Percentiles rank a stretch among this genome's conserved stretches.
phyloP scores from a whole-genome alignment of 139 green algal species.

The Tetradesmus lagerheimii region DNA sequence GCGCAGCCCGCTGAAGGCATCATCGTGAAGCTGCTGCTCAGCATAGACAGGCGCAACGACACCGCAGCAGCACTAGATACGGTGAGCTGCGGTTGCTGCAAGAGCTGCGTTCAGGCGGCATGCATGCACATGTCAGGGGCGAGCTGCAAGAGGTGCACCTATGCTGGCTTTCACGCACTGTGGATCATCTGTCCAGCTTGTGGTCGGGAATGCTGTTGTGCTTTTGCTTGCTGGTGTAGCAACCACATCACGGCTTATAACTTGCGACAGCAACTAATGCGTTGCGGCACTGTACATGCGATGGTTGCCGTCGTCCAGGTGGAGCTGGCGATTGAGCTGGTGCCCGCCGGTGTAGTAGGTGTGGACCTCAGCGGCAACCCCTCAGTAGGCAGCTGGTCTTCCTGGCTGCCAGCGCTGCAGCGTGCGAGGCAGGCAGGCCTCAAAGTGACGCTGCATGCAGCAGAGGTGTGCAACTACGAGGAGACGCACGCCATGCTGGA shows the following conservation, averaged over 20 bases:
- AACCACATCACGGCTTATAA: too few relatives aligned
- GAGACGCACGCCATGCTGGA: slow-evolving; percentile 78
- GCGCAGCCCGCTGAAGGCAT: slow-evolving; percentile 47
- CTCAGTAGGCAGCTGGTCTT: slow-evolving; percentile 64
- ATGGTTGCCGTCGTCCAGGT: too few relatives aligned
- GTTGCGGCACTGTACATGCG: too few relatives aligned
- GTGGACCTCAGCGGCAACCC: slow-evolving; percentile 88
- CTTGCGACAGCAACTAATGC: too few relatives aligned
- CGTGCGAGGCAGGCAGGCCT: slow-evolving; percentile 68
- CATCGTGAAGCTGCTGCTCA: slow-evolving; percentile 79
- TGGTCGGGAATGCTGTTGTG: slow-evolving; percentile 63
- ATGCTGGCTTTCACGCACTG: too few relatives aligned
- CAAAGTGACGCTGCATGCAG: slow-evolving; percentile 78
- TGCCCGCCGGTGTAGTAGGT: slow-evolving; percentile 64
- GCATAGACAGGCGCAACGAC: slow-evolving; percentile 83
- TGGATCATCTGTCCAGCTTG: not conserved
- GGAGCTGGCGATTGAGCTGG: slow-evolving; percentile 62
- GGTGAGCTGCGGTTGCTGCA: slow-evolving; percentile 37
- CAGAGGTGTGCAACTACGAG: slow-evolving; percentile 68
- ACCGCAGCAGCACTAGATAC: slow-evolving; percentile 71
- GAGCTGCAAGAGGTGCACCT: too few relatives aligned
- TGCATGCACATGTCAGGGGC: too few relatives aligned
- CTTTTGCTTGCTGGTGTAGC: slow-evolving; percentile 57
- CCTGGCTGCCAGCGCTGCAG: slow-evolving; percentile 69
- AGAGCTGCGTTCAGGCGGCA: not conserved